Base-by-base conservation (phyloP, 1,284 basidiomycete species). In the Coniferiporia weirii region DNA sequence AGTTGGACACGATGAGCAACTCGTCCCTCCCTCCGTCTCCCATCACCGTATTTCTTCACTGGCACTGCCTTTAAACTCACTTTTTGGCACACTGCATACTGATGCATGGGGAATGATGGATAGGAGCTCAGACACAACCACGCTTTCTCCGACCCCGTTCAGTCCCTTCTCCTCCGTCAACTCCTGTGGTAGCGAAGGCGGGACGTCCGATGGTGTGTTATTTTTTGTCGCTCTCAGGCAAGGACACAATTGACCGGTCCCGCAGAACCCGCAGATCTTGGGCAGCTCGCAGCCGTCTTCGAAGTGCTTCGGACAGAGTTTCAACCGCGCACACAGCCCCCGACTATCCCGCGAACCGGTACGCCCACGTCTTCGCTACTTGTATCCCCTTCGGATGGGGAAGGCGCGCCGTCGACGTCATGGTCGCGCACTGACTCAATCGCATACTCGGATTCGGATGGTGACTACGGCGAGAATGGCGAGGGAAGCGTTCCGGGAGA, bases 211-310 rank as follows among this genome's bases (percentile, higher is more conserved):
- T 69, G 81, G 82, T 81, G 78, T 57, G 51, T 59, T 49, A 40
- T 35, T 59, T 43, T 43, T 60, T 61, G 56, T 27, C 27, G 27
- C 27, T 27, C 27, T 27, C 55, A 17, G 40, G 36, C 52, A 17
- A 34, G 35, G 40, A 48, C 50, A 44, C 59, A 36, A 22, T 52
- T 44, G 27, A 19, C 32, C 32, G 34, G 40, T 55, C 56, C 61
- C 61, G n/a, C 66, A 83, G 87, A 89, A 72, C 79, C 81, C 62
- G 88, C 88, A 49, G 87, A 90, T 72, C 77, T 91, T 19, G 88
- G 89, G 12, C 84, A 86, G 17, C 90, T 91, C 71, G 80, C 76
- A 13, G 77, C 81, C 53, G 85, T 91, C 45, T 81, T 91, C 57
- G 80, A 87, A 46, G 88, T 83, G 59, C 76, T 86, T 70, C 79